Evolutionary conservation across 2,329 filamentous ascomycete species (phyloP).

Genomic region (Hypoxylon sp.): DNA sequence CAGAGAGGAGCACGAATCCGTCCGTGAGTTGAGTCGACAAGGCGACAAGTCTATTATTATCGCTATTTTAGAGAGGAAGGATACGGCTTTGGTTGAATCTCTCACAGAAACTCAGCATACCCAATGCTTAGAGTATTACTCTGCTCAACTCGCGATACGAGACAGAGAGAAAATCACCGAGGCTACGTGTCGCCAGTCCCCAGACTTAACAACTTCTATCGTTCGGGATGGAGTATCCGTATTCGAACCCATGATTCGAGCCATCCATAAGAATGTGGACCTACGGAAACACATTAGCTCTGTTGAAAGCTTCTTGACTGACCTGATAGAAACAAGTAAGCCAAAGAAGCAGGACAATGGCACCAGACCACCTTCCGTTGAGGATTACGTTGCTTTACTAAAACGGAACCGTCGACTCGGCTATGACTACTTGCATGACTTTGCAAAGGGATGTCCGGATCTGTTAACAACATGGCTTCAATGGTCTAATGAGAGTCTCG

Average conservation of each 20-base stretch:
- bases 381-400: constrained; percentile 75
- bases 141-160: constrained; percentile 73
- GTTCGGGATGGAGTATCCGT: constrained; percentile 71
- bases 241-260: constrained; percentile 78
- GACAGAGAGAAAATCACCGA: constrained; percentile 77
- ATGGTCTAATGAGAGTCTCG: constrained; percentile 67
- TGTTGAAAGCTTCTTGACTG: constrained; percentile 72
- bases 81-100: constrained; percentile 54
- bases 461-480: constrained; percentile 67
- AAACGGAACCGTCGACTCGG: constrained; percentile 68
- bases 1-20: constrained; percentile 65
- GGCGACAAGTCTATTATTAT: constrained; percentile 68
- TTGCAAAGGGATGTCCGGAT: constrained; percentile 73
- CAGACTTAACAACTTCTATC: constrained; percentile 76
- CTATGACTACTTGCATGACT: constrained; percentile 76
- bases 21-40: constrained; percentile 63
- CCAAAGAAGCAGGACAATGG: constrained; percentile 55
- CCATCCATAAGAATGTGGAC: constrained; percentile 75
- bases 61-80: constrained; percentile 67
- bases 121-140: constrained; percentile 74
- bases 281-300: constrained; percentile 74
- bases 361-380: constrained; percentile 65
- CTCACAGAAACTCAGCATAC: constrained; percentile 69
- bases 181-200: constrained; percentile 71
- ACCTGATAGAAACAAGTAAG: constrained; percentile 70